Evolutionary conservation across 331 rosid genomes (phyloP).

Genomic region (Erythrophleum ivorense): DNA sequence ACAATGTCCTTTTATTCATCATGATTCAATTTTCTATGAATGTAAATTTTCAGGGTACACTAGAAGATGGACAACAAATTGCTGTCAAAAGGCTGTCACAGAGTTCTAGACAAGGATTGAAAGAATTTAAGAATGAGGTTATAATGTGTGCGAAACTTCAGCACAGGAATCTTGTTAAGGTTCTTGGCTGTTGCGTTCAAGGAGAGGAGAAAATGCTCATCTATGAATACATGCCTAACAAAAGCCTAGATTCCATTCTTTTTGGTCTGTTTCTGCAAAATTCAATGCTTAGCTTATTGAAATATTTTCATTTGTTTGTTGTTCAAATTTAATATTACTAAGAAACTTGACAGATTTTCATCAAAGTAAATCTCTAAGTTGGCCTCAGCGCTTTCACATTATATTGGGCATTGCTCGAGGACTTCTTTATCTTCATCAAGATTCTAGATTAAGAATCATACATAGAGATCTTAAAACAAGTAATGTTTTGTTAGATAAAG

Average conservation of each 20-base stretch:
- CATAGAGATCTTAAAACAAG: conserved; percentile 14
- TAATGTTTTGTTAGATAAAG: not conserved
- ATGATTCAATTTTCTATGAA: too few relatives aligned
- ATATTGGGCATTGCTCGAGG: not conserved
- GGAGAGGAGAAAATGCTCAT: not conserved
- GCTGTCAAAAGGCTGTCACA: too few relatives aligned
- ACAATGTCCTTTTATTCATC: too few relatives aligned
- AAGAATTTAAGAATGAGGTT: conserved; percentile 30
- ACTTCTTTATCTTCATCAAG: not conserved
- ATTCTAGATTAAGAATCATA: not conserved
- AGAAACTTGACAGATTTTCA: not conserved
- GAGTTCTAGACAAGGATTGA: too few relatives aligned
- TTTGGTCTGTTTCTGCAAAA: conserved; percentile 18
- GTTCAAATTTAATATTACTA: not conserved
- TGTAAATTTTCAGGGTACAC: too few relatives aligned
- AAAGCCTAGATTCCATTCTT: conserved; percentile 2
- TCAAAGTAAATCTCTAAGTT: not conserved
- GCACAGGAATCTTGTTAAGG: not conserved
- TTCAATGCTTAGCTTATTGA: not conserved
- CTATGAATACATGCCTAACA: conserved; percentile 21
- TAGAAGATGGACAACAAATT: too few relatives aligned
- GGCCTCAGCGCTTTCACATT: not conserved
- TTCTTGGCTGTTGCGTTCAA: conserved; percentile 6
- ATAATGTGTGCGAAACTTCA: conserved; percentile 5
- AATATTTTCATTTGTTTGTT: not conserved